Percentiles rank a stretch among this genome's conserved stretches.
phyloP scores from a whole-genome alignment of 78 protist genomes.

The Acrasis kona region DNA sequence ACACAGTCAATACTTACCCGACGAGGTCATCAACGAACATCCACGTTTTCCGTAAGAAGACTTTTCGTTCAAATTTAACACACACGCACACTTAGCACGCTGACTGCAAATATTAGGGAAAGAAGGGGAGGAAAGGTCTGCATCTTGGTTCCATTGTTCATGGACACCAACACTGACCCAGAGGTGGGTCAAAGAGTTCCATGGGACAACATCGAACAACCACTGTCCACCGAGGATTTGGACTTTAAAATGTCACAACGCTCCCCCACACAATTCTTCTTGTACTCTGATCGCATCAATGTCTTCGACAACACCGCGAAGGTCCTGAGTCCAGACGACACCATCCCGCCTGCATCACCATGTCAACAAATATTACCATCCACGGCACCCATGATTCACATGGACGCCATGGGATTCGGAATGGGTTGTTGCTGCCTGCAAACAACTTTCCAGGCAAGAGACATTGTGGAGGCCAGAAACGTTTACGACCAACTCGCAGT shows the following conservation, averaged over 20 bases:
- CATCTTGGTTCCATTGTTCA: conserved; percentile 74
- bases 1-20: conserved; percentile 70
- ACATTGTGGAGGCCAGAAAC: conserved; percentile 70
- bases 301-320: too few relatives aligned
- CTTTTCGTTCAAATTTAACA: not conserved
- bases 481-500: conserved; percentile 80
- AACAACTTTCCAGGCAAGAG: conserved; percentile 72
- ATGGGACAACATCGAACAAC: not conserved
- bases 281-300: too few relatives aligned
- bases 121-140: conserved; percentile 72
- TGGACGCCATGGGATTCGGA: conserved; percentile 97
- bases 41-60: conserved; percentile 49
- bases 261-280: too few relatives aligned
- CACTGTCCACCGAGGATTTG: not conserved
- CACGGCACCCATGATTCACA: conserved; percentile 53
- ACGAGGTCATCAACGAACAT: conserved; percentile 71
- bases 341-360: not conserved
- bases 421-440: conserved; percentile 96
- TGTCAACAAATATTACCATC: not conserved
- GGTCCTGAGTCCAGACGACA: not conserved
- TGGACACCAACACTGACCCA: conserved; percentile 57
- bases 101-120: conserved; percentile 77
- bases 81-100: conserved; percentile 35
- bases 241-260: not conserved
- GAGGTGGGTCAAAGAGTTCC: not conserved